These are phyloP conservation scores for Penicillium dipodomyicola DNA, from an alignment of 495 filamentous ascomycete species.

Conservation along the genomic window DNA sequence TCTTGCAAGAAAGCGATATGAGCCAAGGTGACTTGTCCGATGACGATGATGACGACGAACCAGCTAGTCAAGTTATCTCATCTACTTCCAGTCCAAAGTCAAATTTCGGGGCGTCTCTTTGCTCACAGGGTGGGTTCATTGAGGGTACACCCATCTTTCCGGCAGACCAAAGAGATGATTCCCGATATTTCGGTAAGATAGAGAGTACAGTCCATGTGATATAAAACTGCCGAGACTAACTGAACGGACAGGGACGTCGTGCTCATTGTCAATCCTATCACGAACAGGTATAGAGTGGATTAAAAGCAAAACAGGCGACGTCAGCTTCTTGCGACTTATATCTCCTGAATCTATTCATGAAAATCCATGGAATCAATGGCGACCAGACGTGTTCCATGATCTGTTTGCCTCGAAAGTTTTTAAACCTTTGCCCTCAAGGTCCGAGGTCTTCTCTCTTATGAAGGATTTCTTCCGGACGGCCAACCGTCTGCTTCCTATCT, in stretches of 20 bases:
- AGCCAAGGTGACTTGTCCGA: slow-evolving; percentile 62
- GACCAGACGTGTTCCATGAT: slow-evolving; percentile 86
- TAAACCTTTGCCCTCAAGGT: slow-evolving; percentile 72
- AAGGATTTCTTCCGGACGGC: slow-evolving; percentile 94
- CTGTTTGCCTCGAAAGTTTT: slow-evolving; percentile 80
- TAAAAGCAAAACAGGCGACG: slow-evolving; percentile 89
- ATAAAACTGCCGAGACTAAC: slow-evolving; percentile 16
- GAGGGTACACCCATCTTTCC: slow-evolving; percentile 47
- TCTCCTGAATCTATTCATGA: slow-evolving; percentile 68
- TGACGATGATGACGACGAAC: slow-evolving; percentile 38
- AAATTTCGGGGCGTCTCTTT: slow-evolving; percentile 24
- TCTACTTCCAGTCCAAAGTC: slow-evolving; percentile 17
- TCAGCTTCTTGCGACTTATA: slow-evolving; percentile 81
- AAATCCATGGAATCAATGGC: slow-evolving; percentile 86
- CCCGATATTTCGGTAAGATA: slow-evolving; percentile 79
- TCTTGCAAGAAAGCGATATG: slow-evolving; percentile 72
- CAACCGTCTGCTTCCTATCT: slow-evolving; percentile 95
- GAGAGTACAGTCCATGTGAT: neutral
- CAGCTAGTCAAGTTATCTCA: slow-evolving; percentile 2
- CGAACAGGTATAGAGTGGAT: slow-evolving; percentile 97
- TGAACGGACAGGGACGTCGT: slow-evolving; percentile 68
- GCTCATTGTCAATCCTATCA: slow-evolving; percentile 90
- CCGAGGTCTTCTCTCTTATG: slow-evolving; percentile 74
- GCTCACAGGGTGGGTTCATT: slow-evolving; percentile 42
- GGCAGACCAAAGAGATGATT: slow-evolving; percentile 81